phyloP scores from a whole-genome alignment of 345 rosid genomes.

The Diplotaxis tenuifolia region DNA sequence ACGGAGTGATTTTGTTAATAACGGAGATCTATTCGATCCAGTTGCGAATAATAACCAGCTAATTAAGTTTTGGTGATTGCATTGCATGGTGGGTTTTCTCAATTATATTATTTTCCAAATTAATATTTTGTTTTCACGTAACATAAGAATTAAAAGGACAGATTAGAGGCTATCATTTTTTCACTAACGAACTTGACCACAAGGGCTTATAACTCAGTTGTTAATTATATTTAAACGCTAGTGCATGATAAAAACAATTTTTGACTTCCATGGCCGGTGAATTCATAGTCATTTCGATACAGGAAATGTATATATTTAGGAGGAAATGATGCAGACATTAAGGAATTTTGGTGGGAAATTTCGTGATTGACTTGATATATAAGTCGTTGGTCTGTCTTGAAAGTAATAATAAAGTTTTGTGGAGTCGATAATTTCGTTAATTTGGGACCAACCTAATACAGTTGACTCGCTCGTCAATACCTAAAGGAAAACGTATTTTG shows the following conservation, averaged over 20 bases:
- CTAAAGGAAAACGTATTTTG: too few species aligned
- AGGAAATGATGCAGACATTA: neutral
- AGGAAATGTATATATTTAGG: neutral
- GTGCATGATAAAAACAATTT: neutral
- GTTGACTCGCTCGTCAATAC: slow-evolving; percentile 18
- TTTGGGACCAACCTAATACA: slow-evolving; percentile 18
- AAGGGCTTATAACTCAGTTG: neutral
- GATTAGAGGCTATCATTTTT: neutral
- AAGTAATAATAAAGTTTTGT: neutral
- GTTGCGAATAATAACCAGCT: neutral
- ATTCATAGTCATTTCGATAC: slow-evolving; percentile 3
- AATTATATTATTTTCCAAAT: slow-evolving; percentile 5
- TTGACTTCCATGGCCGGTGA: neutral
- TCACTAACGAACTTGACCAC: slow-evolving; percentile 8
- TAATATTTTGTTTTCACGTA: neutral
- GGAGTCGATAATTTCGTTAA: neutral
- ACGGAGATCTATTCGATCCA: neutral
- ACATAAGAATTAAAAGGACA: neutral
- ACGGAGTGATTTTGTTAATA: neutral
- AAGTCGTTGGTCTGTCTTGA: neutral
- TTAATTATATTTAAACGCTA: slow-evolving; percentile 1
- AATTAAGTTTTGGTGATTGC: neutral
- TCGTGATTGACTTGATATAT: slow-evolving; percentile 17
- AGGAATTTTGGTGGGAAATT: slow-evolving; percentile 27
- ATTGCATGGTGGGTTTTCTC: slow-evolving; percentile 5